Conservation (phyloP, 371 early-diverging fungal genomes). For the Synchytrium microbalum region DNA sequence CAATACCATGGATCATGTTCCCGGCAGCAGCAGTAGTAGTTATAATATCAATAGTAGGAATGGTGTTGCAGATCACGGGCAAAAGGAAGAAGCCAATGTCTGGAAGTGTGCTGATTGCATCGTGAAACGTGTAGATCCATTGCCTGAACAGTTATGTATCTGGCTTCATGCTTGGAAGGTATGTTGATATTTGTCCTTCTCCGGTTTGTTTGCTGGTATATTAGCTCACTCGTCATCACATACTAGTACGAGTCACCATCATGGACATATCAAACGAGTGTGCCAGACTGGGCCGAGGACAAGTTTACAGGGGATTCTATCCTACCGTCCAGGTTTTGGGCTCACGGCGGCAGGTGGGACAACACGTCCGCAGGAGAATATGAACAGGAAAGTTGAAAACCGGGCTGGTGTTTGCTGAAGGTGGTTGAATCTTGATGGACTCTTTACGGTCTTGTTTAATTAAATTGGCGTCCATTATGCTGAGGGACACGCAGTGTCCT, state of each 20-base stretch:
- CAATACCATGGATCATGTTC: constrained; percentile 5
- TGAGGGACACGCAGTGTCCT: too few relatives aligned
- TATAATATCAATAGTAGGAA: constrained; percentile 1
- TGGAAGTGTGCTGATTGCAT: constrained; percentile 43
- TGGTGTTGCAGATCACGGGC: not conserved
- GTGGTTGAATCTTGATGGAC: too few relatives aligned
- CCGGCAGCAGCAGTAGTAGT: constrained; percentile 7
- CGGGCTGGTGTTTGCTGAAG: too few relatives aligned
- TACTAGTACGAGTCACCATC: constrained; percentile 20
- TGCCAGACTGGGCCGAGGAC: constrained; percentile 71
- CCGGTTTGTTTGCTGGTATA: not conserved
- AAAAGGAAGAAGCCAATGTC: constrained; percentile 8
- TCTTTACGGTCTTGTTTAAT: too few relatives aligned
- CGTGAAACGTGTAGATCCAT: constrained; percentile 52
- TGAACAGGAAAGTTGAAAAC: too few relatives aligned
- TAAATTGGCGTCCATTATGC: too few relatives aligned
- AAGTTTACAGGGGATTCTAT: constrained; percentile 26
- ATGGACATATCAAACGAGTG: constrained; percentile 65
- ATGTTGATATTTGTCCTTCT: constrained; percentile 55
- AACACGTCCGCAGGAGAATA: too few relatives aligned
- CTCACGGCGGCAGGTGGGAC: too few relatives aligned
- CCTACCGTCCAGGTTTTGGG: too few relatives aligned
- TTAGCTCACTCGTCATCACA: too few relatives aligned
- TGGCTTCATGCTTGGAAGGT: constrained; percentile 80
- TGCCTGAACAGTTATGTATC: constrained; percentile 56